These are phyloP conservation scores for Mollisiaceae sp. DNA, from an alignment of 2,329 filamentous ascomycete species.

Conservation along the genomic window DNA sequence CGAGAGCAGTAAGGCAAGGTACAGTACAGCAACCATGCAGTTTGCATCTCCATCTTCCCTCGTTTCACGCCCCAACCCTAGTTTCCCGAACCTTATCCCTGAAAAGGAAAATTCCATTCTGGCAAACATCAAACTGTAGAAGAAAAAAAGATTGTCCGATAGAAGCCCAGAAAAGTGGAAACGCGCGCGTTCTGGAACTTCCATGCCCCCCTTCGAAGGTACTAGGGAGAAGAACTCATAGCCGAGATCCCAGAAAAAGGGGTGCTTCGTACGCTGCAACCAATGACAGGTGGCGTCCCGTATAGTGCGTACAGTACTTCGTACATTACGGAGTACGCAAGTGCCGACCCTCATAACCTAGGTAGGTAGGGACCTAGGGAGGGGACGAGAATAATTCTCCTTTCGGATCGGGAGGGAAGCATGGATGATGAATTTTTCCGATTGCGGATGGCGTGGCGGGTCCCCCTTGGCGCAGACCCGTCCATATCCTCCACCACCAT, in stretches of 20 bases:
- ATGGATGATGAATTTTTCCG: background rate
- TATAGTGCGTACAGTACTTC: no score
- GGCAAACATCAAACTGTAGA: no score
- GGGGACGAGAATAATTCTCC: background rate
- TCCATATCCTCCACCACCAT: no score
- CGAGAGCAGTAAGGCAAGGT: background rate
- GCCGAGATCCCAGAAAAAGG: background rate
- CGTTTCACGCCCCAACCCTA: background rate
- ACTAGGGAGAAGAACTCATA: background rate
- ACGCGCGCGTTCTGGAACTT: background rate
- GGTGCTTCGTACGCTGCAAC: background rate
- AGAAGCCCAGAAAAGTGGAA: slow-evolving; percentile 6
- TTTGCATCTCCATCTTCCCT: no score
- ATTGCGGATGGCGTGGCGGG: no score
- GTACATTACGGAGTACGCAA: no score
- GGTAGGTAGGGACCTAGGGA: no score
- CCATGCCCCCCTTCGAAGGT: no score
- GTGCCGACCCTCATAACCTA: background rate
- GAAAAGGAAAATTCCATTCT: background rate
- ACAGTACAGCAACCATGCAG: background rate
- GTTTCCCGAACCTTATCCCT: background rate
- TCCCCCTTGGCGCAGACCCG: no score
- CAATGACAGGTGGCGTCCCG: background rate
- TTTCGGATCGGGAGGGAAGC: background rate
- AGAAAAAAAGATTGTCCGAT: background rate